Conservation (phyloP, 1,139 yeast genomes). For the Kodamaea alishanica region DNA sequence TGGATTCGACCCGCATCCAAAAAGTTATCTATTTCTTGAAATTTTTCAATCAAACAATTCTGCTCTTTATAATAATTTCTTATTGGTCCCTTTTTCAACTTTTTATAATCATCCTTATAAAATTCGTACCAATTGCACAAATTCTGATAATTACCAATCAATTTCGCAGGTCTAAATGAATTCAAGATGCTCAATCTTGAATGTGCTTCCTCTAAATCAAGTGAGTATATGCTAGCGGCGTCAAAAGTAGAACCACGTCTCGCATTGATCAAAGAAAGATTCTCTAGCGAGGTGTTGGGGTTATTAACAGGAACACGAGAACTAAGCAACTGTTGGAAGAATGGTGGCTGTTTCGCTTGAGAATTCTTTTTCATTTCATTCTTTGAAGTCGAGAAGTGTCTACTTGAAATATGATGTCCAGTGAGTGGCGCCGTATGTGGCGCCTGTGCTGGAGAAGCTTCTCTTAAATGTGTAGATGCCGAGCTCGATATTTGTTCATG, state of each 20-base stretch:
- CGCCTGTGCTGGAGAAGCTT: neutral
- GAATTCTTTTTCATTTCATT: conserved; percentile 8
- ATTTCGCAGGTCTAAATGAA: conserved; percentile 49
- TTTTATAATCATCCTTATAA: conserved; percentile 20
- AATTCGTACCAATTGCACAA: conserved; percentile 48
- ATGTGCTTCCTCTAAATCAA: conserved; percentile 22
- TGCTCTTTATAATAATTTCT: conserved; percentile 46
- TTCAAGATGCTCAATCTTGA: conserved; percentile 30
- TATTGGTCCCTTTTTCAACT: conserved; percentile 22
- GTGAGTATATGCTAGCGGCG: conserved; percentile 16
- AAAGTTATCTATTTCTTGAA: conserved; percentile 58
- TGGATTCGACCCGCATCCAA: conserved; percentile 69
- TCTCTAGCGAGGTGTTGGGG: conserved; percentile 22
- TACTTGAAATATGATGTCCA: neutral
- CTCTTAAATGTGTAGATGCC: neutral
- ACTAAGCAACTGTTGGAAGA: conserved; percentile 19
- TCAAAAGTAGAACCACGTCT: conserved; percentile 12
- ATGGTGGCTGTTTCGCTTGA: conserved; percentile 7
- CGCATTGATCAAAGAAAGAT: conserved; percentile 3
- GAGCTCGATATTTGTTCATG: no score
- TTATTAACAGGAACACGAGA: conserved; percentile 32
- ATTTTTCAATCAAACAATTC: conserved; percentile 56
- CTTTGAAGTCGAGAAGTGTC: conserved; percentile 10
- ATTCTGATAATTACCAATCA: conserved; percentile 52
- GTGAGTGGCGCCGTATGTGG: neutral